Conservation (phyloP, 495 filamentous ascomycete genomes). For the Lasiosphaeris hirsuta region DNA sequence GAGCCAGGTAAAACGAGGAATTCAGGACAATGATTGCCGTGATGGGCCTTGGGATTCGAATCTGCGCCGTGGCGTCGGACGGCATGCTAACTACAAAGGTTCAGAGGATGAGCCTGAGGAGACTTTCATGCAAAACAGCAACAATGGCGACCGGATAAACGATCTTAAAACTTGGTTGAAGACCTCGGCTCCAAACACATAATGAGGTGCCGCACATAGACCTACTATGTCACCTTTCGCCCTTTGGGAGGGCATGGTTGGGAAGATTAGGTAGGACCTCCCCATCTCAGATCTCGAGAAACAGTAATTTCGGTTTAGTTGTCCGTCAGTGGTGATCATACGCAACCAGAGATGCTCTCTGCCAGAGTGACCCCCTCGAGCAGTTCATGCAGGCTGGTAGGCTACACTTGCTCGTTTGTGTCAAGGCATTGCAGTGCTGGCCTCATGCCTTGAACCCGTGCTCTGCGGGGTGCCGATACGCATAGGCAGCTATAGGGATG, state of each 20-base stretch:
- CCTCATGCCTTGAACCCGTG: background rate
- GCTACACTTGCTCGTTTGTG: slow-evolving; percentile 6
- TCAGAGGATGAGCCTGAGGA: background rate
- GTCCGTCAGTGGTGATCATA: slow-evolving; percentile 11
- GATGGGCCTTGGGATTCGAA: background rate
- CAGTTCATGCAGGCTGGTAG: slow-evolving; percentile 14
- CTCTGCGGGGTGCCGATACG: too few relatives aligned
- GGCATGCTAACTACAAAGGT: background rate
- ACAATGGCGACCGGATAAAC: background rate
- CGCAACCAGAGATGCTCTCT: background rate
- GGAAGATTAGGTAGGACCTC: background rate
- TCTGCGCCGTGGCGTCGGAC: background rate
- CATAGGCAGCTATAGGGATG: too few relatives aligned
- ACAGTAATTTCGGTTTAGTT: background rate
- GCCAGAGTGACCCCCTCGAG: background rate
- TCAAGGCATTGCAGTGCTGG: slow-evolving; percentile 4
- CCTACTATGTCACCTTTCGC: background rate
- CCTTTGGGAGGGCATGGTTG: background rate
- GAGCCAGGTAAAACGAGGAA: slow-evolving; percentile 7
- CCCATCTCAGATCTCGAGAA: background rate
- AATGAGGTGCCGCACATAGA: background rate
- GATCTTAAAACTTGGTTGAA: background rate
- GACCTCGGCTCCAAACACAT: background rate
- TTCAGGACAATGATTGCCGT: slow-evolving; percentile 4
- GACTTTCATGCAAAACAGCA: background rate